Base-by-base conservation (phyloP, 495 filamentous ascomycete species). In the Aspergillus taichungensis region DNA sequence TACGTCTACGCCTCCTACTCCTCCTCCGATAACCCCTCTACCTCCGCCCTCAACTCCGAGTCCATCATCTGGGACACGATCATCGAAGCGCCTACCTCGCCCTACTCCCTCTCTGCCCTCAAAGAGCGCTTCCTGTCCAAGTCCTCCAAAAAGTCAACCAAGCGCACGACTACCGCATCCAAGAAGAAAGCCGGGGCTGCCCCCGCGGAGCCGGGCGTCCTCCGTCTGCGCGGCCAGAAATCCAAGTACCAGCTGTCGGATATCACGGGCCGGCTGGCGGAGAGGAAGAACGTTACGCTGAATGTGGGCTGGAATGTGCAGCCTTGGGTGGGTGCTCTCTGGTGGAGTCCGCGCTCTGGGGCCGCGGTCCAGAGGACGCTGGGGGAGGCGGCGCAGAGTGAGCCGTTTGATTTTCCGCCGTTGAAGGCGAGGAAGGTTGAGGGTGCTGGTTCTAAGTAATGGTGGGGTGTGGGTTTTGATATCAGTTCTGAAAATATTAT, bases 201-300 rank as follows among this genome's bases (percentile, higher is more conserved):
- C 9, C 14, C 52, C 34, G 32, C 46, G 6, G 27, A 45, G 0
- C 66, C 71, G 0, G 88, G 90, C 10, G 75, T 82, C 28, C 59
- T 97, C 27, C 66, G 75, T 28, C 76, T 97, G 49, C 77, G 78
- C 54, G 87, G 87, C 60, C 83, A 88, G 59, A 82, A 79, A 57
- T 82, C 85, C 6, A 97, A 98, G 67, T 98, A 98, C 74, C 84
- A 90, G 55, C 88, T 96, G 60, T 90, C 87, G 8, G 87, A 95
- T 63, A 83, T 89, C 13, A 76, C 78, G 7, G 85, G 87, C 40
- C 76, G 75, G 56, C 66, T 95, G 49, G 83, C 85, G 34, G 73
- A 79, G 53, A 62, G 74, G 13, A 64, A 69, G 33, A 84, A 95
- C 67, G 87, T 89, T 44, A 83, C 78, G 29, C 68, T 98, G 39